Conservation (phyloP, 1,284 basidiomycete genomes). For the Mycosarcoma mackinlayi region DNA sequence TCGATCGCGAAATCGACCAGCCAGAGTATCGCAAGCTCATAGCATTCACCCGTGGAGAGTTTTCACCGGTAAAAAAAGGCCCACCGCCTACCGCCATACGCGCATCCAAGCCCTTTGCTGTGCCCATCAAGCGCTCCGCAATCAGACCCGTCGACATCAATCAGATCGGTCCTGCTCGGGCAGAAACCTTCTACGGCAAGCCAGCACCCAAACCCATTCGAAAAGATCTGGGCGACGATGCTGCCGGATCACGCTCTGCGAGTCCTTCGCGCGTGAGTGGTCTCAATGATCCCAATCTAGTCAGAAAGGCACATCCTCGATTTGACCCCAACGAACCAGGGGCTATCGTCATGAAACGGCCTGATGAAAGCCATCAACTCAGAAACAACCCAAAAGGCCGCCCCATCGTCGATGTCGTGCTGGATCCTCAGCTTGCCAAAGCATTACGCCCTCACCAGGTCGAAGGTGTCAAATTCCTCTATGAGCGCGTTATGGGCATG, state of each 20-base stretch:
- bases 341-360: conserved; percentile 87
- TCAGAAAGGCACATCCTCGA: conserved; percentile 31
- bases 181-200: conserved; percentile 48
- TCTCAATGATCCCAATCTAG: conserved; percentile 36
- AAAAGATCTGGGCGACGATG: conserved; percentile 13
- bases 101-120: conserved; percentile 33
- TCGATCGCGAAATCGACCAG: conserved; percentile 38
- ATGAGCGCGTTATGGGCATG: conserved; percentile 93
- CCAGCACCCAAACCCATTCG: conserved; percentile 12
- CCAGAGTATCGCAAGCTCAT: conserved; percentile 30
- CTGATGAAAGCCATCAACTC: conserved; percentile 76
- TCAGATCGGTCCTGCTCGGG: conserved; percentile 32
- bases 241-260: conserved; percentile 8
- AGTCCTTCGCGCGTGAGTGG: conserved; percentile 34
- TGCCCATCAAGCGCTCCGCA: conserved; percentile 29
- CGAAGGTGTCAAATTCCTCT: conserved; percentile 98
- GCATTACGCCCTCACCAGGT: conserved; percentile 96
- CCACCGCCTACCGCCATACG: conserved; percentile 35
- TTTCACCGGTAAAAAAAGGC: conserved; percentile 27
- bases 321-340: conserved; percentile 69
- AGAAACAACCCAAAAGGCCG: conserved; percentile 75
- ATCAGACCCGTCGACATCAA: conserved; percentile 45
- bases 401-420: conserved; percentile 76
- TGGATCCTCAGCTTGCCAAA: conserved; percentile 87
- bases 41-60: conserved; percentile 36